A percentile compares a stretch with the other conserved stretches of the same genome.
phyloP scores from a whole-genome alignment of 1,284 basidiomycete genomes.

The Papiliotrema nemorosa region DNA sequence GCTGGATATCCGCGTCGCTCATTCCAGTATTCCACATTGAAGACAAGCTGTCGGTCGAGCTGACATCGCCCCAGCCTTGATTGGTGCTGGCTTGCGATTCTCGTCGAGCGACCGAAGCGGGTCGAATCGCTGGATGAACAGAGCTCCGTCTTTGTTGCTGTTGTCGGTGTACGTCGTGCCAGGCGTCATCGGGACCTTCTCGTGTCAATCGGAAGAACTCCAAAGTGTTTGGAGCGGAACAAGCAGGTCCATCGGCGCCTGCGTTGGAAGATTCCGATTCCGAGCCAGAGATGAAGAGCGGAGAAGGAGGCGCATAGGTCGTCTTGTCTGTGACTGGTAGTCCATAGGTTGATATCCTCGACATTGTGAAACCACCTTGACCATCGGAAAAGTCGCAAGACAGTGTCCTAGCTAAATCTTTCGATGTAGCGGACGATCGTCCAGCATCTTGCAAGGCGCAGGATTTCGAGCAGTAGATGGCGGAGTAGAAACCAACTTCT shows the following conservation, averaged over 20 bases:
- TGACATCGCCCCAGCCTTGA: slow-evolving; percentile 6
- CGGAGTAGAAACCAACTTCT: slow-evolving; percentile 18
- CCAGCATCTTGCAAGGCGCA: slow-evolving; percentile 35
- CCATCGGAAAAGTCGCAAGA: slow-evolving; percentile 19
- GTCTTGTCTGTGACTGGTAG: slow-evolving; percentile 12
- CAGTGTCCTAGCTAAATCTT: slow-evolving; percentile 30
- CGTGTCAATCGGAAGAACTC: slow-evolving; percentile 38
- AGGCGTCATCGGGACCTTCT: slow-evolving; percentile 37
- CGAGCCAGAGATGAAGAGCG: slow-evolving; percentile 38
- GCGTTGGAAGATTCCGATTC: slow-evolving; percentile 37
- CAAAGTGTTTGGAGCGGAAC: slow-evolving; percentile 36
- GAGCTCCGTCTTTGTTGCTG: slow-evolving; percentile 22
- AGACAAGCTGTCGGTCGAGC: slow-evolving; percentile 12
- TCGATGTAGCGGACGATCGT: slow-evolving; percentile 23
- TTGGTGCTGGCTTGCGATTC: slow-evolving; percentile 1
- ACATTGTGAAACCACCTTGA: slow-evolving; percentile 2
- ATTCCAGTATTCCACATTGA: slow-evolving; percentile 8
- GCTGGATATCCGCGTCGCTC: slow-evolving; percentile 3
- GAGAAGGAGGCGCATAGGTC: slow-evolving; percentile 35
- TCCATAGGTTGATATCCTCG: slow-evolving; percentile 5
- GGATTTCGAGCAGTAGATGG: slow-evolving; percentile 39
- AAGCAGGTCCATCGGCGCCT: slow-evolving; percentile 21
- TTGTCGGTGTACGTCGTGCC: slow-evolving; percentile 34
- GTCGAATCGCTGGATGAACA: slow-evolving; percentile 22
- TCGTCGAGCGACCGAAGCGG: slow-evolving; percentile 9